Evolutionary conservation across 2,329 filamentous ascomycete genomes (phyloP).

Genomic region (Aspergillus latus): DNA sequence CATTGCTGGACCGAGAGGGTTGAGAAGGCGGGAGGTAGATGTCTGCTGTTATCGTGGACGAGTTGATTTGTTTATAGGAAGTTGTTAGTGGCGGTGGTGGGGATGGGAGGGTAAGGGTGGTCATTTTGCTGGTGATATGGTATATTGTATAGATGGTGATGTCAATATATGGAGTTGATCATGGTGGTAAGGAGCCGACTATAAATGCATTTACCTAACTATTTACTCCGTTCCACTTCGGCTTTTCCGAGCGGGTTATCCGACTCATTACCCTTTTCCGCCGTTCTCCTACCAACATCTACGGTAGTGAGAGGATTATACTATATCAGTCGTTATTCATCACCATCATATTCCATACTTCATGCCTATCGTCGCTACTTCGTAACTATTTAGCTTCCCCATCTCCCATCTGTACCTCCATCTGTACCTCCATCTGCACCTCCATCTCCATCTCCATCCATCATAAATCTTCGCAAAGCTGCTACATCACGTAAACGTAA

Average conservation of each 20-base stretch:
- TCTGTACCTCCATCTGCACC: neutral
- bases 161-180: neutral
- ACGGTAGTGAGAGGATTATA: neutral
- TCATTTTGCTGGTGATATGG: slow-evolving; percentile 8
- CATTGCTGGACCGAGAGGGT: neutral
- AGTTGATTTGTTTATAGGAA: slow-evolving; percentile 25
- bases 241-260: slow-evolving; percentile 3
- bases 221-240: neutral
- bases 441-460: neutral
- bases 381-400: neutral
- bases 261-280: neutral
- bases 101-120: slow-evolving; percentile 9
- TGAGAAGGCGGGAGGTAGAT: slow-evolving; percentile 26
- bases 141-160: neutral
- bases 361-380: neutral
- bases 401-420: neutral
- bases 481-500: neutral
- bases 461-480: neutral
- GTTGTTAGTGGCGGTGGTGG: slow-evolving; percentile 15
- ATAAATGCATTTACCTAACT: neutral
- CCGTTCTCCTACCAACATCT: no score
- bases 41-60: slow-evolving; percentile 27
- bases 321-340: slow-evolving; percentile 11
- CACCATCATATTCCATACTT: slow-evolving; percentile 4
- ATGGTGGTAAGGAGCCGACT: neutral